These are phyloP conservation scores for Termitomyces titanicus DNA, from an alignment of 768 basidiomycete genomes.

Conservation along the genomic window DNA sequence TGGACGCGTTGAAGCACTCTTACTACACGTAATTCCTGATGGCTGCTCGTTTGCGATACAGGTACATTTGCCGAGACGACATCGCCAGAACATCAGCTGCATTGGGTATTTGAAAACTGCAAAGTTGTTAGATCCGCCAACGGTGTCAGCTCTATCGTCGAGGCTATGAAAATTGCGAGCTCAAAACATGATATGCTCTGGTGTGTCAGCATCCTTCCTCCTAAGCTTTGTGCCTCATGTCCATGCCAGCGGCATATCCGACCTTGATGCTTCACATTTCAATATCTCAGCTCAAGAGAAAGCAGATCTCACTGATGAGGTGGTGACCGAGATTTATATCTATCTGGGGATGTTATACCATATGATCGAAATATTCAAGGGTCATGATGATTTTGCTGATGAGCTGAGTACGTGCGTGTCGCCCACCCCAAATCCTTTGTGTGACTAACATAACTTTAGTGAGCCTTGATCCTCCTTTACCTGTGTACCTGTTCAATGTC, in stretches of 20 bases:
- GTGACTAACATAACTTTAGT: constrained; percentile 45
- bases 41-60: constrained; percentile 22
- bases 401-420: constrained; percentile 86
- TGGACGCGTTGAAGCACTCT: constrained; percentile 9
- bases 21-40: constrained; percentile 3
- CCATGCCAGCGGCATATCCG: constrained; percentile 60
- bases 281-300: constrained; percentile 69
- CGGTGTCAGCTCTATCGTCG: constrained; percentile 77
- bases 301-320: constrained; percentile 81
- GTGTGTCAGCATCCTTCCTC: constrained; percentile 29
- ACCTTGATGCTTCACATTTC: constrained; percentile 68
- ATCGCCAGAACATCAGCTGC: constrained; percentile 91
- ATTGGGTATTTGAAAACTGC: constrained; percentile 94
- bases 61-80: constrained; percentile 90
- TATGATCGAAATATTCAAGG: constrained; percentile 89
- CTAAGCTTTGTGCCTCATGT: constrained; percentile 4
- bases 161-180: constrained; percentile 87
- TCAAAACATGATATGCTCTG: constrained; percentile 83
- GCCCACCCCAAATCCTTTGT: not conserved
- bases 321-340: constrained; percentile 89
- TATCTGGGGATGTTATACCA: constrained; percentile 95
- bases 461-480: constrained; percentile 92
- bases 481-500: constrained; percentile 87
- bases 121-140: constrained; percentile 81
- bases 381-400: constrained; percentile 92